These are phyloP conservation scores for Hypoxylon subgilvum DNA, from an alignment of 495 filamentous ascomycete species.

Conservation along the genomic window DNA sequence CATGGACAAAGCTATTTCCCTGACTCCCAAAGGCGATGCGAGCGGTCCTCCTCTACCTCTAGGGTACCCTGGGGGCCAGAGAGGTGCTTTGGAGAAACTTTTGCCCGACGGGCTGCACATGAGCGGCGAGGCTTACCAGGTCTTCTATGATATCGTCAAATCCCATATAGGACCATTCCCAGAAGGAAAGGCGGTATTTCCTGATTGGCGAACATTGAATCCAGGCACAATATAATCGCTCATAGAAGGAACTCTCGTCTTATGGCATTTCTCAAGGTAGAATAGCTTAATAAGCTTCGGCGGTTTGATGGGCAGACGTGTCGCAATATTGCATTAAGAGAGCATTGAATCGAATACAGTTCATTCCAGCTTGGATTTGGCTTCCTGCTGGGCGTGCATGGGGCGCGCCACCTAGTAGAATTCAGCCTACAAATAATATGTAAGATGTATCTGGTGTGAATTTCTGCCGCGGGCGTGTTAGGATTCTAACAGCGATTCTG, in stretches of 20 bases:
- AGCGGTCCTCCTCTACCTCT: slow-evolving; percentile 46
- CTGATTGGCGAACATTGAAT: slow-evolving; percentile 50
- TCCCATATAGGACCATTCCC: slow-evolving; percentile 47
- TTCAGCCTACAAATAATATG: too few species aligned
- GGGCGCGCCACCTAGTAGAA: too few species aligned
- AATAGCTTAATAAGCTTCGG: too few species aligned
- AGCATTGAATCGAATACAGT: too few species aligned
- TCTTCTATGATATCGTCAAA: slow-evolving; percentile 54
- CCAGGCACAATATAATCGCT: slow-evolving; percentile 26
- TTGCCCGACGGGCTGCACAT: slow-evolving; percentile 62
- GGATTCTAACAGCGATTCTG: too few species aligned
- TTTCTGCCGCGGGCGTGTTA: too few species aligned
- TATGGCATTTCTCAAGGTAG: too few species aligned
- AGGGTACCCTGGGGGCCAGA: slow-evolving; percentile 51
- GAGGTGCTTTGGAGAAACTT: slow-evolving; percentile 54
- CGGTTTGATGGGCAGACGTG: neutral
- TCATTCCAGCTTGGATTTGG: too few species aligned
- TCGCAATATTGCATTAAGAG: too few species aligned
- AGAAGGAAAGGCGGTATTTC: slow-evolving; percentile 43
- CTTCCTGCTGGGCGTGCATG: too few species aligned
- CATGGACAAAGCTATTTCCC: slow-evolving; percentile 61
- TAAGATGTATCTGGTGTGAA: too few species aligned
- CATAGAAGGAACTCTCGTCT: neutral
- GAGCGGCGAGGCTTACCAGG: slow-evolving; percentile 55
- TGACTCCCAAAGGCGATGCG: slow-evolving; percentile 49